Evolutionary conservation across 805 yeast genomes (phyloP).

Genomic region (Lipomyces orientalis): DNA sequence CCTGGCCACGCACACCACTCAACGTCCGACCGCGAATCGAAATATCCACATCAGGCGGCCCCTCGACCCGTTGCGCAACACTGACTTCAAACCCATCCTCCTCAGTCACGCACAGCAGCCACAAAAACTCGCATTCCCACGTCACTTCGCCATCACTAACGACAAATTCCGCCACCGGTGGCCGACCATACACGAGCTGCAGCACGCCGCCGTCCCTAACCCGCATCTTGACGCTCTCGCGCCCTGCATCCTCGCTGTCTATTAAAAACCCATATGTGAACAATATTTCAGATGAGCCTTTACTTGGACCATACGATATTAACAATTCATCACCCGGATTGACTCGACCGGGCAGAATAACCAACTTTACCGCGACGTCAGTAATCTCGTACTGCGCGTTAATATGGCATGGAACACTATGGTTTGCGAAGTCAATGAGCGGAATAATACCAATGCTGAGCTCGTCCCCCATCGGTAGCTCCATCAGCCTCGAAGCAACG

Average conservation of each 20-base stretch:
- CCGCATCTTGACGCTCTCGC: slow-evolving; percentile 26
- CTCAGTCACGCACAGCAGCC: slow-evolving; percentile 29
- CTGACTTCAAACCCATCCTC: slow-evolving; percentile 27
- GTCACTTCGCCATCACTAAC: slow-evolving; percentile 6
- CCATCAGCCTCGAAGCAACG: slow-evolving; percentile 47
- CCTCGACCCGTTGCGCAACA: slow-evolving; percentile 18
- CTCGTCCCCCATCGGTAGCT: slow-evolving; percentile 38
- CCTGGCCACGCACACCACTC: slow-evolving; percentile 19
- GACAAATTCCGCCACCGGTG: slow-evolving; percentile 23
- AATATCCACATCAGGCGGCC: slow-evolving; percentile 22
- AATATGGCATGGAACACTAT: slow-evolving; percentile 39
- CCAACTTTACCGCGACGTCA: slow-evolving; percentile 42
- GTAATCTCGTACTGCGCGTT: slow-evolving; percentile 50
- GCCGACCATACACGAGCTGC: slow-evolving; percentile 24
- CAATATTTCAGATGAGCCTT: slow-evolving; percentile 47
- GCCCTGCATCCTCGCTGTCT: slow-evolving; percentile 13
- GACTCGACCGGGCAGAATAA: slow-evolving; percentile 4
- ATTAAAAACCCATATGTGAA: slow-evolving; percentile 49
- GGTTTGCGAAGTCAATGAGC: slow-evolving; percentile 60
- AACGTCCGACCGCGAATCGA: slow-evolving; percentile 10
- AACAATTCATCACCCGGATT: slow-evolving; percentile 42
- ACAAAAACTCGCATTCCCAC: slow-evolving; percentile 36
- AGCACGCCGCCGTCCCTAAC: slow-evolving; percentile 23
- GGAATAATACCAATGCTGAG: slow-evolving; percentile 57
- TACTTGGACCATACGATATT: slow-evolving; percentile 47